Evolutionary conservation across 2,329 filamentous ascomycete genomes (phyloP), one percentile per base, ranked within the genome.

Genomic region (Rhytidhysteron rufulum): DNA sequence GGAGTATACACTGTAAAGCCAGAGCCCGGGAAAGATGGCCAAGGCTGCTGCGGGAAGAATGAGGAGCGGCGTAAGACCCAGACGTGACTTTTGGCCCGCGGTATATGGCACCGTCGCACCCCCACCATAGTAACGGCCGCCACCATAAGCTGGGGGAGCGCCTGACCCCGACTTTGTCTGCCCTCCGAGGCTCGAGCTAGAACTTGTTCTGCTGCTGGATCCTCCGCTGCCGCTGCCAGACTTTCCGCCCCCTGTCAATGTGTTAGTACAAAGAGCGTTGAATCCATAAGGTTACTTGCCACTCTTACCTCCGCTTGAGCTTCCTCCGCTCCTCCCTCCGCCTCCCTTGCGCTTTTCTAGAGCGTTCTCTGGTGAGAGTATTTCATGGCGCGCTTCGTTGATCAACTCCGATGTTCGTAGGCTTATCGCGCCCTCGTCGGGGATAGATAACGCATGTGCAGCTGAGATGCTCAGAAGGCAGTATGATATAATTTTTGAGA

Each of bases 41-140:
- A 85, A 55, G 2, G 55, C 69, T 64, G 17, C 70, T 9, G 66
- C 60, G 3, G 69, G 72, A 3, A 74, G 55, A 3, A 84, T 65
- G 17, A 80, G 60, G 13, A 79, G 72, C 0, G 69, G 65, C 20
- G 79, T 60, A 27, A 85, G 73, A 3, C 75, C 73, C 3, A 71
- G 62, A 1, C 71, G 74, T 1, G 72, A 72, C 10, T 41, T 43
- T 0, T 29, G n/a, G 5, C 83, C 83, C 2, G 84, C 49, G 2
- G 53, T 45, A 64, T 86, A 91, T 2, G 86, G 84, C 1, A 60
- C 57, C 3, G 68, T 44, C 0, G 80, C 75, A 18, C 63, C 63
- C 35, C 86, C 86, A 27, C 77, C 76, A 55, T 88, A 89, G 62
- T 75, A 86, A 37, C 58, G 53, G 6, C 83, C 82, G 27, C 80